Conservation (phyloP, 345 rosid species). For the Iberis pinnata region DNA sequence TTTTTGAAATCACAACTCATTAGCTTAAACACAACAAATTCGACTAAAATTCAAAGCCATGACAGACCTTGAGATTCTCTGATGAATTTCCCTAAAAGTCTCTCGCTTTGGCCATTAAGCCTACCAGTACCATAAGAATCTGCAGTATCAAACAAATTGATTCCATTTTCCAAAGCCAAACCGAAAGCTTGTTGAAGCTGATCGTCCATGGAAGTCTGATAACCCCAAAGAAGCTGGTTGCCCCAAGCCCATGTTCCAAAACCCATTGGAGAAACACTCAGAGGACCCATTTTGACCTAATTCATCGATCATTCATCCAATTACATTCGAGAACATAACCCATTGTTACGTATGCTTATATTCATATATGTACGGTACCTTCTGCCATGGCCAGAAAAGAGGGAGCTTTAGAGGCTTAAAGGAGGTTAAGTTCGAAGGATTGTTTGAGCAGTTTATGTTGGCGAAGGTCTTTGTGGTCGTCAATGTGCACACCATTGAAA, state of each 20-base stretch:
- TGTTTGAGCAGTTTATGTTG: conserved; percentile 34
- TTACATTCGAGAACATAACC: not conserved
- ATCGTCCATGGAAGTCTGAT: conserved; percentile 70
- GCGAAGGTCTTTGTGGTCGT: conserved; percentile 26
- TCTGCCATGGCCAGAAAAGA: conserved; percentile 85
- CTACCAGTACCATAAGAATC: conserved; percentile 91
- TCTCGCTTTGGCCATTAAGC: conserved; percentile 83
- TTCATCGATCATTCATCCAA: not conserved
- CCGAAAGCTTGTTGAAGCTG: conserved; percentile 71
- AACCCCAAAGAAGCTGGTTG: conserved; percentile 92
- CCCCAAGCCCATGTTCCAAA: conserved; percentile 99
- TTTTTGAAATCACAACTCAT: conserved; percentile 5
- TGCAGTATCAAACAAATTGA: conserved; percentile 82
- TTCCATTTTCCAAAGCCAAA: conserved; percentile 67
- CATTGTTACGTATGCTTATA: not conserved
- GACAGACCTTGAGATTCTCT: conserved; percentile 45
- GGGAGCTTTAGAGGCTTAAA: conserved; percentile 61
- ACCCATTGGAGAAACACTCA: conserved; percentile 88
- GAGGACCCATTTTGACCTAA: conserved; percentile 82
- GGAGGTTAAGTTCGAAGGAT: conserved; percentile 33
- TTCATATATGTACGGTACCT: too few species aligned
- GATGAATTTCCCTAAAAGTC: conserved; percentile 80
- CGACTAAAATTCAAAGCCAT: not conserved
- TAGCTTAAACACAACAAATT: not conserved
- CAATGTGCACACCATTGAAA: conserved; percentile 43